A percentile compares a stretch with the other conserved stretches of the same genome.
phyloP scores from a whole-genome alignment of 768 basidiomycete genomes.

The Lentinus tigrinus region DNA sequence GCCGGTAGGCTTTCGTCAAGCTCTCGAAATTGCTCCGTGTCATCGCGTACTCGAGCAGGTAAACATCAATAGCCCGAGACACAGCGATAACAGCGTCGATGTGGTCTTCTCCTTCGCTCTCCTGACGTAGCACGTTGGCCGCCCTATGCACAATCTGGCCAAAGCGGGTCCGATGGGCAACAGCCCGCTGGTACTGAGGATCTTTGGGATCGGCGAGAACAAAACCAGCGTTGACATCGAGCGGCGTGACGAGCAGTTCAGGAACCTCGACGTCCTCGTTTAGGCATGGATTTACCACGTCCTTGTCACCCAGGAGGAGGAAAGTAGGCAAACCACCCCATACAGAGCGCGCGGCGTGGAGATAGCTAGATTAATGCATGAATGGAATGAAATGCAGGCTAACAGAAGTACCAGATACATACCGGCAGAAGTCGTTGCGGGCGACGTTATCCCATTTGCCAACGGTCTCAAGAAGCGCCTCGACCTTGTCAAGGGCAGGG shows the following conservation, averaged over 20 bases:
- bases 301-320: conserved; percentile 55
- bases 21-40: conserved; percentile 56
- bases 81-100: conserved; percentile 81
- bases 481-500: conserved; percentile 68
- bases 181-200: conserved; percentile 66
- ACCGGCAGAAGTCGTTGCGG: conserved; percentile 87
- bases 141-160: conserved; percentile 69
- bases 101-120: conserved; percentile 72
- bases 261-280: conserved; percentile 63
- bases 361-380: conserved; percentile 43
- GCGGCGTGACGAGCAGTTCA: conserved; percentile 64
- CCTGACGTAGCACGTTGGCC: conserved; percentile 59
- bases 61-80: conserved; percentile 72
- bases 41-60: conserved; percentile 70
- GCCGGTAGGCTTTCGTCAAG: conserved; percentile 66
- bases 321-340: conserved; percentile 79
- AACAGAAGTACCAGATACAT: conserved; percentile 6
- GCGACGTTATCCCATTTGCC: conserved; percentile 61
- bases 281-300: conserved; percentile 54
- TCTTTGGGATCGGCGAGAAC: conserved; percentile 72
- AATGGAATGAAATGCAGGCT: not conserved
- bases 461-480: conserved; percentile 54
- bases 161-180: conserved; percentile 57
- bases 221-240: conserved; percentile 74
- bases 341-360: conserved; percentile 70